Evolutionary conservation across 306 rosid species (phyloP).

Genomic region (Vigna mungo): DNA sequence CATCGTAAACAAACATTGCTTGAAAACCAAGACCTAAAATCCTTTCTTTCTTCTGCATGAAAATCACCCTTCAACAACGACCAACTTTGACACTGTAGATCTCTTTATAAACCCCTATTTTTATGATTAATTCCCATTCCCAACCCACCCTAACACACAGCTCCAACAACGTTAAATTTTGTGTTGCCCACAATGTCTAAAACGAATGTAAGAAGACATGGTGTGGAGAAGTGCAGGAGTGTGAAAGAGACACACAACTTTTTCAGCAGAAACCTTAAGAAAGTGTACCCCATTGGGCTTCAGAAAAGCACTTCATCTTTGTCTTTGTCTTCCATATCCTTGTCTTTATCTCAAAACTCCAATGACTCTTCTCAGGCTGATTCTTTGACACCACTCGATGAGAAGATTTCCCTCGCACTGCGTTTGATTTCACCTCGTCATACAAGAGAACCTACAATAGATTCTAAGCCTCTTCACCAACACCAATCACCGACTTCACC

Average conservation of each 20-base stretch:
- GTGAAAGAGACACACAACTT: conserved; percentile 60
- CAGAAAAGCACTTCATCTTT: conserved; percentile 80
- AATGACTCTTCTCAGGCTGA: conserved; percentile 81
- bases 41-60: conserved; percentile 53
- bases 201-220: conserved; percentile 64
- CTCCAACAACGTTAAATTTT: background rate
- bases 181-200: conserved; percentile 54
- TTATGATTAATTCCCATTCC: conserved; percentile 32
- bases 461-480: conserved; percentile 57
- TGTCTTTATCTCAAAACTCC: conserved; percentile 90
- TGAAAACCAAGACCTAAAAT: conserved; percentile 63
- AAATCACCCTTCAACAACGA: conserved; percentile 84
- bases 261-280: conserved; percentile 71
- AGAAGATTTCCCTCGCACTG: conserved; percentile 74
- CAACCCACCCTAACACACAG: conserved; percentile 21
- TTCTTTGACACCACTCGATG: conserved; percentile 70
- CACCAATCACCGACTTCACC: conserved; percentile 33
- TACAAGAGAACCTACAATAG: conserved; percentile 56
- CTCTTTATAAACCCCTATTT: conserved; percentile 39
- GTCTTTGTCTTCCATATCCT: conserved; percentile 75
- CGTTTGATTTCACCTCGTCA: conserved; percentile 60
- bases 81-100: conserved; percentile 42
- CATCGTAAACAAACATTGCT: conserved; percentile 63
- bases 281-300: conserved; percentile 91
- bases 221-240: conserved; percentile 61